Evolutionary conservation across 2,329 filamentous ascomycete species (phyloP), one percentile per base, ranked within the genome.

Genomic region (Aspergillus unguis): DNA sequence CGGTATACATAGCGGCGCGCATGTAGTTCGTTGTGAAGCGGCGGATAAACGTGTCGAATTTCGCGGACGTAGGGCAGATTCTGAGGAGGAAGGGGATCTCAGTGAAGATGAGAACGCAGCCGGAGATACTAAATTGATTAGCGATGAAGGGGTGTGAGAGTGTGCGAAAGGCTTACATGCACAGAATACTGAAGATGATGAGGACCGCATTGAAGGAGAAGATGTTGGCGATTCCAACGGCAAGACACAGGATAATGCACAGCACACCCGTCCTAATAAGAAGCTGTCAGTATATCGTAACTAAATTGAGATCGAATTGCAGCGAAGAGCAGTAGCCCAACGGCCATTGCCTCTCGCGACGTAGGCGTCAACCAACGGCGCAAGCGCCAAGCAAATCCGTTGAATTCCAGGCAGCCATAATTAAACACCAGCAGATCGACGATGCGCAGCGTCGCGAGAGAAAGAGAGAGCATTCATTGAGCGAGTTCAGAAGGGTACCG

Each of bases 1-100:
- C 75, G 53, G 76, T 75, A 75, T 99, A 99, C 69, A 95, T 87
- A 53, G 79, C 87, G 23, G 92, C 92, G 74, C 94, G 91, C 86
- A 94, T 95, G 78, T 92, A 97, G 79, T 96, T 97, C 54, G 92
- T 95, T 58, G 90, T 90, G 78, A 99, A 89, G 67, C 84, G 86
- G 74, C 92, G 91, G 73, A 99, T 92, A 70, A 91, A 86, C 61
- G 77, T 78, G 72, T 99, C 94, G 76, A 99, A 99, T 60, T 83
- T 85, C 59, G 86, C 75, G 10, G 92, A 97, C 5, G 94, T 99
- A 53, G 94, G 94, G 78, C 94, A 99, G 77, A 99, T 96, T 75
- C 94, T 89, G 57, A 99, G 86, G 53, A 99, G 88, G 54, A 97
- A 86, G 28, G 94, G 94, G 17, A 99, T 86, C 73, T 99, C 89